Base-by-base conservation (phyloP, 2,329 filamentous ascomycete species). In the Verticillium nonalfalfae region DNA sequence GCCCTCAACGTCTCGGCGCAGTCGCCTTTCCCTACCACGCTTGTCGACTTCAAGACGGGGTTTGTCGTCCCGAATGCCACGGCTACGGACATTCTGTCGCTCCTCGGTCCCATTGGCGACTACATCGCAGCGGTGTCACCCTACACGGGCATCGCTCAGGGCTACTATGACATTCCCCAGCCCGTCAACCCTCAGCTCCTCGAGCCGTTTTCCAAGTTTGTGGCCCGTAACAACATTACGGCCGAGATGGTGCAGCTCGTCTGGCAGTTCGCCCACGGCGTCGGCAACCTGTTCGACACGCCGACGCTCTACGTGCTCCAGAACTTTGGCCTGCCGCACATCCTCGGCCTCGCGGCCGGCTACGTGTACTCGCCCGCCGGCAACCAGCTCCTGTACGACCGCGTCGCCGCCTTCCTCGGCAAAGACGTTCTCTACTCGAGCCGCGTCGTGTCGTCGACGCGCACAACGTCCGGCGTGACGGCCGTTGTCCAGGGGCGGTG, bases 111-210 rank as follows among this genome's bases (percentile, higher is more conserved):
- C 21, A 56, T 62, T 18, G 56, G 60, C 21, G 57, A 21, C 34
- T 61, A 61, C 56, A 55, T 62, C 21, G 59, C 60, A 21, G 56
- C 65, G 56, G 59, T 58, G 35, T 58, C 61, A 40, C 57, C 61
- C 38, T 62, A 61, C 34, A 55, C 26, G 26, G 58, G 62, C 61
- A 60, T 66, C 57, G 61, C 64, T 65, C 64, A 67, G 56, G 60
- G 62, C 65, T 67, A 62, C 64, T 64, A 66, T 62, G 65, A 69
- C 68, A 74, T 84, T 1, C 77, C 79, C 1, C 64, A 75, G 21
- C 71, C 73, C 9, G 73, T 81, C 0, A 78, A 79, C 0, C 70
- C 74, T 26, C 79, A 81, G 54, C 67, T 82, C 0, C 64, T 76
- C n/a, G 65, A 76, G 0, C 72, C 78, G 0, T 80, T 75, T 38